These are phyloP conservation scores for Eremomyces bilateralis DNA, from an alignment of 495 filamentous ascomycete species.

Conservation along the genomic window DNA sequence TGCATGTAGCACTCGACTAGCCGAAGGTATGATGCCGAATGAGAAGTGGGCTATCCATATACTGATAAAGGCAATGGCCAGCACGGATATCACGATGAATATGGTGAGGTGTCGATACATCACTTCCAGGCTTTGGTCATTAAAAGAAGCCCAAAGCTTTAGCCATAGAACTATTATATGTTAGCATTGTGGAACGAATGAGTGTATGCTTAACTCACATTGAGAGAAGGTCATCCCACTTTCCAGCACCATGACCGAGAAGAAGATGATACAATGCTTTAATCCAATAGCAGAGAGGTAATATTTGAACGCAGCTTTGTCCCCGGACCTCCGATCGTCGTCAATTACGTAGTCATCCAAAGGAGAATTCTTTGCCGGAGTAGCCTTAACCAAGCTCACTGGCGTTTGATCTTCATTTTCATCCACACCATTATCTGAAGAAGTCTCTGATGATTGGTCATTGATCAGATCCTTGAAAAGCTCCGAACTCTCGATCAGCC, in stretches of 20 bases:
- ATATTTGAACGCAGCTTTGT: constrained; percentile 4
- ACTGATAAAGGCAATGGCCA: constrained; percentile 2
- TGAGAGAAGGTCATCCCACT: constrained; percentile 3
- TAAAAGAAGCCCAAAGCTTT: constrained; percentile 8
- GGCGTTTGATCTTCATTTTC: neutral
- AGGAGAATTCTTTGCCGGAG: neutral
- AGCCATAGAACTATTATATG: constrained; percentile 4
- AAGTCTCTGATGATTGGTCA: neutral
- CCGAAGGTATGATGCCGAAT: constrained; percentile 3
- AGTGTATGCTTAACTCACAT: constrained; percentile 2
- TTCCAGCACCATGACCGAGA: neutral
- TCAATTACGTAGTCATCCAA: constrained; percentile 4
- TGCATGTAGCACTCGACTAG: constrained; percentile 6
- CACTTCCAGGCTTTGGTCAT: neutral
- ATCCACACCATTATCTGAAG: neutral
- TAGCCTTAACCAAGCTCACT: neutral
- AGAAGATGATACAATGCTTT: constrained; percentile 4
- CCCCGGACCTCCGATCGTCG: constrained; percentile 5
- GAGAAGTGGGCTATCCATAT: constrained; percentile 5
- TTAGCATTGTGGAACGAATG: neutral
- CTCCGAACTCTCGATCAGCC: neutral
- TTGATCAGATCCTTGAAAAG: neutral
- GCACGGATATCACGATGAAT: constrained; percentile 5
- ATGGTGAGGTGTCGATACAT: constrained; percentile 2
- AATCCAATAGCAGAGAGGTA: constrained; percentile 5